phyloP scores from a whole-genome alignment of 345 rosid genomes.

The Gynandropsis gynandra region DNA sequence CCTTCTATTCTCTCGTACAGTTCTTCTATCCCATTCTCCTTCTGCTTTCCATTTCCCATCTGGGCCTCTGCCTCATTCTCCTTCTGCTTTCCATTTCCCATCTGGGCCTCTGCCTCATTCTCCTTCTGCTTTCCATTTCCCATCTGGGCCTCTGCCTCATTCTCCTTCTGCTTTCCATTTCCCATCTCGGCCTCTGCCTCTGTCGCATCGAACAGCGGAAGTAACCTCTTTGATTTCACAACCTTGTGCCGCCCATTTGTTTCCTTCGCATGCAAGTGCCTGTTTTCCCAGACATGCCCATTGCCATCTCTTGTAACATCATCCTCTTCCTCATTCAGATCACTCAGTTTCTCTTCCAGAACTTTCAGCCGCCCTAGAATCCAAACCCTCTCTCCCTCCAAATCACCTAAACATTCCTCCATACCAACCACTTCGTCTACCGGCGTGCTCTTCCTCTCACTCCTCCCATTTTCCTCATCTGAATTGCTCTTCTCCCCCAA shows the following conservation, averaged over 20 bases:
- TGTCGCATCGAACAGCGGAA: slow-evolving; percentile 73
- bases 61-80: slow-evolving; percentile 30
- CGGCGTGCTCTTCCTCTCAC: slow-evolving; percentile 47
- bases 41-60: slow-evolving; percentile 37
- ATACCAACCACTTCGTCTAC: slow-evolving; percentile 58
- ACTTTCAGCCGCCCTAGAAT: slow-evolving; percentile 86
- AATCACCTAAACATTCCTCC: slow-evolving; percentile 68
- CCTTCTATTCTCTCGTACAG: slow-evolving; percentile 86
- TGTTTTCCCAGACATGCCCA: slow-evolving; percentile 50
- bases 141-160: slow-evolving; percentile 21
- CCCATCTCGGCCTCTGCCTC: slow-evolving; percentile 47
- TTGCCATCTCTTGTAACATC: too few relatives aligned
- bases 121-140: too few relatives aligned
- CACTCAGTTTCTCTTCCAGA: slow-evolving; percentile 76
- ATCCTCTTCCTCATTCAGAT: slow-evolving; percentile 48
- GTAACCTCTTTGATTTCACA: slow-evolving; percentile 74
- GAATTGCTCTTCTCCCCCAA: slow-evolving; percentile 32
- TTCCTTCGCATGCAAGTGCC: slow-evolving; percentile 42
- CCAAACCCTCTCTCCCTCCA: slow-evolving; percentile 74
- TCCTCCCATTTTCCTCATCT: slow-evolving; percentile 21
- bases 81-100: slow-evolving; percentile 34
- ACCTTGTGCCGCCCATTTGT: slow-evolving; percentile 47
- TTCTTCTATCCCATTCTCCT: slow-evolving; percentile 66
- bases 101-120: slow-evolving; percentile 50
- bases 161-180: slow-evolving; percentile 34